Evolutionary conservation across 2,329 filamentous ascomycete species (phyloP).

Genomic region (Samsoniella hepiali): DNA sequence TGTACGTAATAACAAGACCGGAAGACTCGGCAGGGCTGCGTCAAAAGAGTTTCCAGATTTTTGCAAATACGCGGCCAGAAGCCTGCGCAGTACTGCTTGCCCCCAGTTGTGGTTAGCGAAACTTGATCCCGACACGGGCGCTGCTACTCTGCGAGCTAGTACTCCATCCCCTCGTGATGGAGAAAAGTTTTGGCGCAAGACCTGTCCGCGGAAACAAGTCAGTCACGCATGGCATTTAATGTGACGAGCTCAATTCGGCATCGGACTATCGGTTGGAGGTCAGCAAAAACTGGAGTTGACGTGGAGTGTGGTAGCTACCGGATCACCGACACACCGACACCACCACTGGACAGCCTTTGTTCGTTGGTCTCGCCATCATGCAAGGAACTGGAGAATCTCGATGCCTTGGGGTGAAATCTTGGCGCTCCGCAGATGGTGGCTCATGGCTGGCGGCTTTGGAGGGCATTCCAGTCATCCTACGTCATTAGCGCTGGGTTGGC

Average conservation of each 20-base stretch:
- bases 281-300: constrained; percentile 5
- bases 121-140: neutral
- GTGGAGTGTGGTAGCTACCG: neutral
- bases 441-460: constrained; percentile 1
- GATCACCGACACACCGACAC: neutral
- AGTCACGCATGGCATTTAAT: neutral
- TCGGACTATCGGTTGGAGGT: neutral
- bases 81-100: neutral
- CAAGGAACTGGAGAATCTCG: constrained; percentile 1
- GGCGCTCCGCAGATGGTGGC: constrained; percentile 6
- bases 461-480: constrained; percentile 13
- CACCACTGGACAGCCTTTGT: neutral
- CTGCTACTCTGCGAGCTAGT: neutral
- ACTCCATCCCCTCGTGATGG: neutral
- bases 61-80: neutral
- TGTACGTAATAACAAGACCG: neutral
- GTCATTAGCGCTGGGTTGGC: constrained; percentile 4
- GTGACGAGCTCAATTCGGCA: neutral
- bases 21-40: neutral
- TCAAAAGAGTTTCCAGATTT: neutral
- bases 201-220: neutral
- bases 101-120: neutral
- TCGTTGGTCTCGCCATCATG: neutral
- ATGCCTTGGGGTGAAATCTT: constrained; percentile 1
- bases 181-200: neutral